Evolutionary conservation across 371 early-diverging fungal species (phyloP), one percentile per base, ranked within the genome.

Genomic region (Synchytrium microbalum): DNA sequence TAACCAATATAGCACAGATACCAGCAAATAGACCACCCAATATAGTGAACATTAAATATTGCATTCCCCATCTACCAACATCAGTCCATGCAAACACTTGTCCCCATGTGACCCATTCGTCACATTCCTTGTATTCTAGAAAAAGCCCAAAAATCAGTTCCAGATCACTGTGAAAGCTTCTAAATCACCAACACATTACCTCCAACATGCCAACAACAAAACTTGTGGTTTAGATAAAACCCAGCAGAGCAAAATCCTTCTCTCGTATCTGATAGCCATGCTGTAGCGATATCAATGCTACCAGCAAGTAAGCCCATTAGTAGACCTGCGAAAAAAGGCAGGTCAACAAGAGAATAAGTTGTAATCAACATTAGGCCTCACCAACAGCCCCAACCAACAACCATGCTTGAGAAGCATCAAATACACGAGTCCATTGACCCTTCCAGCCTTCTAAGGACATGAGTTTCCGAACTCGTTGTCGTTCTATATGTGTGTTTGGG

Each of bases 321-420:
- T 25, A 74, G 26, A 19, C 69, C 91, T 66, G 38, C 29, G 26
- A 0, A 56, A 10, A 24, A 10, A 24, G 29, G 5, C 24, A 13
- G 29, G 29, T 29, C 5, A 56, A 56, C 8, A 56, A 56, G 8
- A 51, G 23, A 51, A 51, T 23, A 14, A 26, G 26, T 24, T 56
- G 13, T 5, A 8, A 24, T 13, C 24, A 56, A 56, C 24, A 56
- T 26, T 13, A 26, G 23, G 32, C 53, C 67, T 16, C 51, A 65
- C 85, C 92, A 33, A 89, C 86, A 14, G 86, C 62, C 2, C 82
- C 69, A 3, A 92, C 87, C 2, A 94, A 75, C 19, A 92, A 72
- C 95, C 95, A 95, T 13, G 91, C 92, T 68, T 93, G 89, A 8
- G 82, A 73, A 24, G 89, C 88, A 69, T 96, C 94, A 60, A 76